Conservation (phyloP, 208 protist species). For the Angomonas ambiguus region DNA sequence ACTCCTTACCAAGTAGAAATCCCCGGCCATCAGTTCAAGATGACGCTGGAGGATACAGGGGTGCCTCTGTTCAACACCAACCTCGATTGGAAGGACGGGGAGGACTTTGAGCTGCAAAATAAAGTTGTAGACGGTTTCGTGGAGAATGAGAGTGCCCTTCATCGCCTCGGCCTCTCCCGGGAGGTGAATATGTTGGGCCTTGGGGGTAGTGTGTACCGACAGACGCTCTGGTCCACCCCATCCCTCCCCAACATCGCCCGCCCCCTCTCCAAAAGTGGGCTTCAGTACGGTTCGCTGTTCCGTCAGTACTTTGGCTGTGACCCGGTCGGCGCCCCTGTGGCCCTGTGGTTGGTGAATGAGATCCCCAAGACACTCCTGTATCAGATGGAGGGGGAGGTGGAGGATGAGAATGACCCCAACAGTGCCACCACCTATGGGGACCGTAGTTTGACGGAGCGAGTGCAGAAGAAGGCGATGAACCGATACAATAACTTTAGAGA, state of each 20-base stretch:
- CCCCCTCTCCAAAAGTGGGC: slow-evolving; percentile 20
- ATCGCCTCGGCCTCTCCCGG: slow-evolving; percentile 58
- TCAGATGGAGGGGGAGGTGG: slow-evolving; percentile 82
- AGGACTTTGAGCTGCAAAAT: slow-evolving; percentile 1
- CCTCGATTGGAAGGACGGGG: neutral
- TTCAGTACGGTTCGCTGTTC: slow-evolving; percentile 59
- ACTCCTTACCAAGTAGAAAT: slow-evolving; percentile 49
- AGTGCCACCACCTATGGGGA: slow-evolving; percentile 83
- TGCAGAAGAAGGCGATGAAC: slow-evolving; percentile 91
- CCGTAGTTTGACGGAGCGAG: slow-evolving; percentile 66
- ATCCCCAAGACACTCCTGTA: slow-evolving; percentile 76
- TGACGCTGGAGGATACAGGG: slow-evolving; percentile 60
- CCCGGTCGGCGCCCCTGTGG: slow-evolving; percentile 56
- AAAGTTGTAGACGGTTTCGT: slow-evolving; percentile 64
- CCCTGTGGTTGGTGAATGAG: slow-evolving; percentile 66
- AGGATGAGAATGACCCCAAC: slow-evolving; percentile 89
- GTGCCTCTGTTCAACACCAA: slow-evolving; percentile 44
- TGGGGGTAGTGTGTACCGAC: slow-evolving; percentile 74
- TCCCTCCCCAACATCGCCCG: slow-evolving; percentile 62
- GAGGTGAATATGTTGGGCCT: slow-evolving; percentile 85
- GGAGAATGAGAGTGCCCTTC: slow-evolving; percentile 81
- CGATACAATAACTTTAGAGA: slow-evolving; percentile 80
- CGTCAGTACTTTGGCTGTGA: slow-evolving; percentile 56
- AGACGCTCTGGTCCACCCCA: slow-evolving; percentile 70
- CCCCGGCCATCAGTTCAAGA: slow-evolving; percentile 48